Base-by-base conservation (phyloP, 495 filamentous ascomycete genomes). In the Aspergillus indologenus region DNA sequence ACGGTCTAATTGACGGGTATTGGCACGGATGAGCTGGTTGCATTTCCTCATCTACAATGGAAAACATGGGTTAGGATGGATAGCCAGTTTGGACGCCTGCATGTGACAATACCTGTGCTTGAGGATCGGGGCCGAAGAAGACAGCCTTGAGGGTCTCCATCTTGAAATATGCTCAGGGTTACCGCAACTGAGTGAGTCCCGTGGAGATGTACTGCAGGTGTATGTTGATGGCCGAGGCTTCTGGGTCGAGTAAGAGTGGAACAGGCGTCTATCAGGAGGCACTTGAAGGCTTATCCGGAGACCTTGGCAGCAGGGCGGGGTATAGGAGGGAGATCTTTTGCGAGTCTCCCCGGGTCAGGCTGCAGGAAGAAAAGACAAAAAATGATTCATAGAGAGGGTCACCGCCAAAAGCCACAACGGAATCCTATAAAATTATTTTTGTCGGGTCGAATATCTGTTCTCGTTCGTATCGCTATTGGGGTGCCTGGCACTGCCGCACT, bases 1-100 rank as follows among this genome's bases (percentile, higher is more conserved):
- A 64, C 94, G 92, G 71, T 98, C 94, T 59, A 98, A 85, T 70
- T 96, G 92, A 62, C 94, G 91, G 56, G 90, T 89, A 76, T 98
- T 98, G 66, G 83, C 71, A 54, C 94, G 91, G 65, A 98, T 89
- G 57, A 98, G 84, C 56, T 83, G 74, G 76, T 97, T 97, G 71
- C 94, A 98, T 89, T 97, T 97, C 58, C 93, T 86, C 79, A 92
- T 88, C 93, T 96, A 58, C 21, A 34, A 49, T 53, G n/a, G 53
- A 58, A 19, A 15, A 21, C 23, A 21, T 51, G 20, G 50, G 60
- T 56, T 34, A 61, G 58, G 11, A 20, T 29, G 15, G 40, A 22
- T 18, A 1, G 1, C 21, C 19, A 43, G n/a, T 19, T 43, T 22
- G n/a, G 26, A 52, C 8, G 53, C 46, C 43, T 23, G 59, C 6